Percentiles rank a stretch among this genome's conserved stretches.
These are phyloP conservation scores for Trichoderma asperelloides DNA, from an alignment of 495 filamentous ascomycete genomes.

Conservation along the genomic window DNA sequence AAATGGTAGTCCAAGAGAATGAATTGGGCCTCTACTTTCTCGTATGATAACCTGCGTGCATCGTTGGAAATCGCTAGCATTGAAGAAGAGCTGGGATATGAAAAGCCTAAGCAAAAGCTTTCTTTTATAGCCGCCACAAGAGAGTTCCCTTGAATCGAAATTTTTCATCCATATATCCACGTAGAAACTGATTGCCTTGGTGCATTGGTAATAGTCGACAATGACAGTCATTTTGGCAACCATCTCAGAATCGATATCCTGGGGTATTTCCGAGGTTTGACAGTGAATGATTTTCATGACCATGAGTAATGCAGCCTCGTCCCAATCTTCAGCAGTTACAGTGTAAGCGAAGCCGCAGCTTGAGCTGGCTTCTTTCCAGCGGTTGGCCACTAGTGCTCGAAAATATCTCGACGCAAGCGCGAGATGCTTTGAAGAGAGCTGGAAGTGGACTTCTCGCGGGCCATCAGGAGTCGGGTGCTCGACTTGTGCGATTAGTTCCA, in stretches of 20 bases:
- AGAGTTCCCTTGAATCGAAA: slow-evolving; percentile 13
- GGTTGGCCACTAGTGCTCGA: too few relatives aligned
- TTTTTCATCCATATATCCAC: slow-evolving; percentile 28
- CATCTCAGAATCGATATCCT: slow-evolving; percentile 24
- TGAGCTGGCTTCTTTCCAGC: not conserved
- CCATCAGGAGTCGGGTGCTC: not conserved
- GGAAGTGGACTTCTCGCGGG: not conserved
- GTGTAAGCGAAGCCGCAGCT: not conserved
- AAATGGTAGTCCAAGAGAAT: slow-evolving; percentile 13
- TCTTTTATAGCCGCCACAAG: slow-evolving; percentile 1
- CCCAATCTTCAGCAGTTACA: not conserved
- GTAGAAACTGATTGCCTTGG: slow-evolving; percentile 26
- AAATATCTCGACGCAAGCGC: not conserved
- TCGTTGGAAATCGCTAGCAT: not conserved
- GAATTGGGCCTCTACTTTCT: slow-evolving; percentile 9
- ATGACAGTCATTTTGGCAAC: slow-evolving; percentile 38
- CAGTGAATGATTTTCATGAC: not conserved
- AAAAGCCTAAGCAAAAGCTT: slow-evolving; percentile 21
- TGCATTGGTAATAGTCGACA: slow-evolving; percentile 40
- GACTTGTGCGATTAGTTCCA: not conserved
- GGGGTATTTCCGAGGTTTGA: not conserved
- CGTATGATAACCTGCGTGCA: slow-evolving; percentile 4
- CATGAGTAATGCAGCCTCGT: not conserved
- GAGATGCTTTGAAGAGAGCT: not conserved
- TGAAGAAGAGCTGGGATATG: slow-evolving; percentile 9